Percentiles rank a stretch among this genome's conserved stretches.
Evolutionary conservation across 495 filamentous ascomycete species (phyloP).

Genomic region (Annulohypoxylon bovei): DNA sequence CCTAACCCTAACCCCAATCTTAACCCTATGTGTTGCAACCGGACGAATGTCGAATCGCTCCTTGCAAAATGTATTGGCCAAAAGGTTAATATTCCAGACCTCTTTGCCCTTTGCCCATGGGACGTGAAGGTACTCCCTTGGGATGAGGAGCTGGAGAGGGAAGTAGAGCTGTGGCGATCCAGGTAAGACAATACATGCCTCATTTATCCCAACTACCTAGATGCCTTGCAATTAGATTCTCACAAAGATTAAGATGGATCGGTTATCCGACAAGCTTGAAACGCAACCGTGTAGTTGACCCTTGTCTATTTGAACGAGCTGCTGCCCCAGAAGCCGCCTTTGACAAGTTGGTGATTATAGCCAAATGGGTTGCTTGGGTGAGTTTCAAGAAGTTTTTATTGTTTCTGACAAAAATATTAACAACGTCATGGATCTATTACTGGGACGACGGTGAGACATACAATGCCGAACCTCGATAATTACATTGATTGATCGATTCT

Average conservation of each 20-base stretch:
- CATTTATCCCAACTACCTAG: too few species aligned
- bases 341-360: conserved; percentile 3
- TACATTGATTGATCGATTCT: neutral
- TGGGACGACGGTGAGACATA: conserved; percentile 15
- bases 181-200: neutral
- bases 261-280: conserved; percentile 13
- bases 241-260: conserved; percentile 15
- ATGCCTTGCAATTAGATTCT: too few species aligned
- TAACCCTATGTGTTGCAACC: neutral
- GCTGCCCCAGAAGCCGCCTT: conserved; percentile 1
- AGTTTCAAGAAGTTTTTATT: neutral
- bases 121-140: neutral
- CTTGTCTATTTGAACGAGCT: conserved; percentile 18
- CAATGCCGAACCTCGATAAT: neutral
- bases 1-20: too few species aligned
- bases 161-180: conserved; percentile 23
- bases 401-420: neutral
- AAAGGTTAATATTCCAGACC: conserved; percentile 12
- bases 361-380: conserved; percentile 21
- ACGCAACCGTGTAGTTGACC: conserved; percentile 14
- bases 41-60: conserved; percentile 13
- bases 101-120: conserved; percentile 22
- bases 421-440: conserved; percentile 5
- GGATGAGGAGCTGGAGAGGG: conserved; percentile 1
- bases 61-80: conserved; percentile 24